phyloP scores from a whole-genome alignment of 345 rosid species.

The Citrus glauca region DNA sequence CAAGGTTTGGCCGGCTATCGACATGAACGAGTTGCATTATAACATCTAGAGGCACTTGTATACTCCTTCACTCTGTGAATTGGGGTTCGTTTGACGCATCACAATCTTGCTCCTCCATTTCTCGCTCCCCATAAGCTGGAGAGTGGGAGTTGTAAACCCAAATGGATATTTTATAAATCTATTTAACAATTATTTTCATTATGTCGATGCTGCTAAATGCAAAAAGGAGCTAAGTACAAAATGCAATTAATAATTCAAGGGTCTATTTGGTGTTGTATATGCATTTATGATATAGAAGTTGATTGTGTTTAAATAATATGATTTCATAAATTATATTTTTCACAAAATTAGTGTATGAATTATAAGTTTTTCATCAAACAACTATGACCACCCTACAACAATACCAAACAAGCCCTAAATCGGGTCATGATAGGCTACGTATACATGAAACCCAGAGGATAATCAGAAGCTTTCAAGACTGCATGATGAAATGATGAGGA shows the following conservation, averaged over 20 bases:
- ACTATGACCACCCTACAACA: too few species aligned
- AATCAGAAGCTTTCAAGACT: conserved; percentile 1
- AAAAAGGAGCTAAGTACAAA: not conserved
- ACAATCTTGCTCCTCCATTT: not conserved
- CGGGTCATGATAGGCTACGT: not conserved
- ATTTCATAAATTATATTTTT: too few species aligned
- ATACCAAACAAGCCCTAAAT: too few species aligned
- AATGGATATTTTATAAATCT: not conserved
- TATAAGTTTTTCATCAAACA: too few species aligned
- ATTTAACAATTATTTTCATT: not conserved
- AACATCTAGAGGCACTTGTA: not conserved
- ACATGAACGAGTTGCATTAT: not conserved
- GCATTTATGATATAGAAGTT: too few species aligned
- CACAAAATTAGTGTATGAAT: too few species aligned
- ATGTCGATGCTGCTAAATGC: not conserved
- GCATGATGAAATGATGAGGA: conserved; percentile 17
- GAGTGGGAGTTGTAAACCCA: not conserved
- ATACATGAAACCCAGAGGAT: not conserved
- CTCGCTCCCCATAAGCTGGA: not conserved
- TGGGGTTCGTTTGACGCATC: not conserved
- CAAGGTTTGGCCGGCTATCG: not conserved
- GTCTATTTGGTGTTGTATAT: too few species aligned
- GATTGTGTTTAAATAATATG: too few species aligned
- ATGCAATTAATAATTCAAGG: not conserved
- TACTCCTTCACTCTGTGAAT: not conserved